Evolutionary conservation across 1,284 basidiomycete species (phyloP), one percentile per base, ranked within the genome.

Genomic region (Thelephora terrestris): DNA sequence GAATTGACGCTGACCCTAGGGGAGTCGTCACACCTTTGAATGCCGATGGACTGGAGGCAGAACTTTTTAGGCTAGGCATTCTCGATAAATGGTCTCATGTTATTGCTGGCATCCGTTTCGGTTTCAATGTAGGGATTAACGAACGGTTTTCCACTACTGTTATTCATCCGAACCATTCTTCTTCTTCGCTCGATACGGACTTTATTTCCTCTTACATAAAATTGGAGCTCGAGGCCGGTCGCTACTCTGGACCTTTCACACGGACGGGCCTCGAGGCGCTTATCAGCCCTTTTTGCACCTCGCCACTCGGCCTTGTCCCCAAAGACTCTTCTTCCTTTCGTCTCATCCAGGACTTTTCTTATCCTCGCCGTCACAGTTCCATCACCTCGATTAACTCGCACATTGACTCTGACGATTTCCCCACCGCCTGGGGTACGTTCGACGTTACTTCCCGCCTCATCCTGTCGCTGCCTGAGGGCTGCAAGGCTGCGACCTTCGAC

Each of bases 261-360:
- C 62, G 57, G 2, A 20, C 16, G 0, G 57, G 61, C 27, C 53
- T 72, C 0, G 62, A 70, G 44, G 10, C 29, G 0, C 3, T 63
- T 6, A 69, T 71, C 50, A 68, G 70, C 5, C 61, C 59, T 0
- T 71, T 70, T 43, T 53, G 55, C 7, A 64, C 66, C 0, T 65
- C 65, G 0, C 70, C 66, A 0, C 50, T 71, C 0, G 65, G 67
- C 3, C 52, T 66, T 2, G 64, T 69, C 0, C 63, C 65, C 9
- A 69, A 70, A 46, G 25, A 27, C 9, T 4, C 5, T 9, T 5
- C 5, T 27, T 27, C 25, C 25, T 58, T 65, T 12, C 57, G 62
- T 2, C 37, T 69, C 3, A 57, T 71, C 2, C 65, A 70, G 47
- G 66, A 70, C 42, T 46, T 70, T 23, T 71, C 65, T 0, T 69